Conservation (phyloP, 177 flowering plant genomes). For the Vitis hybrid region DNA sequence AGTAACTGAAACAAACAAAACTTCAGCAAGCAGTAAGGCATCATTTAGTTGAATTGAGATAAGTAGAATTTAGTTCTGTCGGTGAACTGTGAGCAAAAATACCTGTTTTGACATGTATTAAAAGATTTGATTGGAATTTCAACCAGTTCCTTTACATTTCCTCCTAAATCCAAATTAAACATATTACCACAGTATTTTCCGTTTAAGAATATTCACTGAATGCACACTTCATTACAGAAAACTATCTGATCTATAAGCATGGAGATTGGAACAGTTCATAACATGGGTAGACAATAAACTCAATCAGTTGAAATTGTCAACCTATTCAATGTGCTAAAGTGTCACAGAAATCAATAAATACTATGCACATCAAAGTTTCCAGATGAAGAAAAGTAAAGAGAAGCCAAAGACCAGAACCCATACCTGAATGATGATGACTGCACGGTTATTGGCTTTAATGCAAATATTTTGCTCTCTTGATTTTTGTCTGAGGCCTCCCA, state of each 20-base stretch:
- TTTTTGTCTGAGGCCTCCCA: slow-evolving; percentile 31
- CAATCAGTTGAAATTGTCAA: background rate
- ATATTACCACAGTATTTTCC: no score
- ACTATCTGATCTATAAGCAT: background rate
- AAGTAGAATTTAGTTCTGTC: no score
- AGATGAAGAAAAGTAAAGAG: background rate
- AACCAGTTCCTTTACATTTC: no score
- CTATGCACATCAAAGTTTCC: background rate
- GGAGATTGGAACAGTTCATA: background rate
- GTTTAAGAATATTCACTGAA: background rate
- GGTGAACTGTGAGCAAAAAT: no score
- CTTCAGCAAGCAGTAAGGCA: no score
- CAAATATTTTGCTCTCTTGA: slow-evolving; percentile 34
- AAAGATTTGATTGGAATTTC: no score
- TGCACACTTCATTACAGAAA: background rate
- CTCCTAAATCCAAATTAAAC: no score
- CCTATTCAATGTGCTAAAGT: background rate
- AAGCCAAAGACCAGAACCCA: slow-evolving; percentile 12
- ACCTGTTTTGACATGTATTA: no score
- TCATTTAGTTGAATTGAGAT: no score
- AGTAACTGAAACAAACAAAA: no score
- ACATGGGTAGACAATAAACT: background rate
- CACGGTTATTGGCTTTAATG: slow-evolving; percentile 36
- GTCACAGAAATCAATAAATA: background rate
- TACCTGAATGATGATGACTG: slow-evolving; percentile 58